Conservation (phyloP, 768 basidiomycete genomes). For the Hysterangium stoloniferum region DNA sequence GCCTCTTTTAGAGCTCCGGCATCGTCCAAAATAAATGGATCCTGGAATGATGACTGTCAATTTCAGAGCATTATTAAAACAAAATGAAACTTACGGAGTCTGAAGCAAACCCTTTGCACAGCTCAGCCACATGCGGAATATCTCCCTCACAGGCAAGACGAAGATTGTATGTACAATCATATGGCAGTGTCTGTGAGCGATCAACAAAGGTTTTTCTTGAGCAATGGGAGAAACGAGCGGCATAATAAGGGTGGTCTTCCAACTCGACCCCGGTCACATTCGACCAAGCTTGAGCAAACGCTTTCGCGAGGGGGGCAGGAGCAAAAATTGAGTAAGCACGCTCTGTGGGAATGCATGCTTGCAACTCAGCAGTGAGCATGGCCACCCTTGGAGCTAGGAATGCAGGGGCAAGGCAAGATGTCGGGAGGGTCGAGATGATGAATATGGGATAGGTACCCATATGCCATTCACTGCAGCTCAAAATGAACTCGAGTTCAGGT, state of each 20-base stretch:
- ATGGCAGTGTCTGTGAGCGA: neutral
- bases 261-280: conserved; percentile 33
- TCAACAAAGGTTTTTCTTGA: conserved; percentile 35
- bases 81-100: conserved; percentile 41
- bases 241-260: conserved; percentile 47
- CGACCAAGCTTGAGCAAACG: conserved; percentile 46
- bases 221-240: conserved; percentile 50
- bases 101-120: conserved; percentile 50
- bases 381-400: conserved; percentile 34
- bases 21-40: conserved; percentile 43
- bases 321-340: conserved; percentile 61
- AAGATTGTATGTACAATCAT: conserved; percentile 25
- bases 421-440: conserved; percentile 35
- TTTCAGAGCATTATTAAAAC: neutral
- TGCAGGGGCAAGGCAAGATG: conserved; percentile 27
- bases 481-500: conserved; percentile 40
- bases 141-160: conserved; percentile 38
- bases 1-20: conserved; percentile 46
- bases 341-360: conserved; percentile 23
- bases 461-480: conserved; percentile 49
- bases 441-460: conserved; percentile 63
- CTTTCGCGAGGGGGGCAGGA: conserved; percentile 34
- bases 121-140: conserved; percentile 32
- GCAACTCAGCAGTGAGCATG: conserved; percentile 35
- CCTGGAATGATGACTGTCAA: conserved; percentile 27